phyloP scores from a whole-genome alignment of 805 yeast species.

The Candida golubevii region DNA sequence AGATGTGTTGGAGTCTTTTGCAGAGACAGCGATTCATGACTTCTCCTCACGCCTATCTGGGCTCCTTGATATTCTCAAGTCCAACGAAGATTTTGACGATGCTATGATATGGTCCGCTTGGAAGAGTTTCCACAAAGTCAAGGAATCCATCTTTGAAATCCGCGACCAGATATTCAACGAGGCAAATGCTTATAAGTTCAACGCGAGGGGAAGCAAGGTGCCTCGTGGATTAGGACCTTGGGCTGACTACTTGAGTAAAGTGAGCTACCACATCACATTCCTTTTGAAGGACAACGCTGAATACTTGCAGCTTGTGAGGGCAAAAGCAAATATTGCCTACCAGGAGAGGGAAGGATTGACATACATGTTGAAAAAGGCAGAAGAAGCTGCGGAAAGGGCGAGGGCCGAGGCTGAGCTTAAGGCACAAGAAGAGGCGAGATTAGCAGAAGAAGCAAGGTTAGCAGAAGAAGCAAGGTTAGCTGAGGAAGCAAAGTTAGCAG shows the following conservation, averaged over 20 bases:
- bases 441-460: background rate
- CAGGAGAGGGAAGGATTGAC: slow-evolving; percentile 32
- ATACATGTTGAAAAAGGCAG: slow-evolving; percentile 4
- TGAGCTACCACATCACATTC: slow-evolving; percentile 44
- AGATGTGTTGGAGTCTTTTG: slow-evolving; percentile 71
- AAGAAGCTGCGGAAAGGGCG: background rate
- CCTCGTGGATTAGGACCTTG: slow-evolving; percentile 36
- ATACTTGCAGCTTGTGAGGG: slow-evolving; percentile 29
- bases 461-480: background rate
- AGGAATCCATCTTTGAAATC: slow-evolving; percentile 48
- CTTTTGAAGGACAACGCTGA: slow-evolving; percentile 59
- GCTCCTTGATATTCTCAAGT: slow-evolving; percentile 32
- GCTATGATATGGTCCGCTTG: slow-evolving; percentile 24
- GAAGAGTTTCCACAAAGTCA: slow-evolving; percentile 57
- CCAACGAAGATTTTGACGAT: slow-evolving; percentile 14
- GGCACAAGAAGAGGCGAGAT: slow-evolving; percentile 1
- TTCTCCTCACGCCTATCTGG: slow-evolving; percentile 57
- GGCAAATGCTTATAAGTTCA: slow-evolving; percentile 21
- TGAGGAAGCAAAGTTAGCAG: background rate
- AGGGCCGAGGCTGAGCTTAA: slow-evolving; percentile 3
- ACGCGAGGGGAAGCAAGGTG: slow-evolving; percentile 16
- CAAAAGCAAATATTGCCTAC: slow-evolving; percentile 41
- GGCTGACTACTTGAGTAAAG: slow-evolving; percentile 34
- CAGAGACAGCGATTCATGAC: slow-evolving; percentile 61
- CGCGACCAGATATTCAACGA: slow-evolving; percentile 47